Conservation (phyloP, 108 stramenopile genomes). For the Hondaea fermentalgiana region DNA sequence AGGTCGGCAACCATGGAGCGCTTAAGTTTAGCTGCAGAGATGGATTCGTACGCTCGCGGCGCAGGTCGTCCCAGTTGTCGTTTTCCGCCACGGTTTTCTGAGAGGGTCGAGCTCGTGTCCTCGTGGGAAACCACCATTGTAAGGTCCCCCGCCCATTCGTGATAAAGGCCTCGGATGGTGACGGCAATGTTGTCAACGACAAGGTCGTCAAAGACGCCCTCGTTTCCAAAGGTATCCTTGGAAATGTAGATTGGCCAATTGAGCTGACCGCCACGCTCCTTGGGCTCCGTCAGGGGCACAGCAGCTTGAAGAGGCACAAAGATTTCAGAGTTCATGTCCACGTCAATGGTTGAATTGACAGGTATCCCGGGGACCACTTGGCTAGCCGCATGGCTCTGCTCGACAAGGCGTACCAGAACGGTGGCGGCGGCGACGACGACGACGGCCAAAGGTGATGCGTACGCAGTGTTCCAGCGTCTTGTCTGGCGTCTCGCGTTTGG, state of each 20-base stretch:
- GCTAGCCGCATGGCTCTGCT: not conserved
- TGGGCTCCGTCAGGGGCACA: not conserved
- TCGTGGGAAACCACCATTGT: not conserved
- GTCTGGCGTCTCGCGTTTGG: too few species aligned
- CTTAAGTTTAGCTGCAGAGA: not conserved
- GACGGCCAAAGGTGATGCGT: too few species aligned
- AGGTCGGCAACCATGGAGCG: not conserved
- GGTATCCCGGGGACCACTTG: not conserved
- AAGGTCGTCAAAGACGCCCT: not conserved
- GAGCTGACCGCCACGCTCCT: not conserved
- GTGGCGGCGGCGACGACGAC: not conserved
- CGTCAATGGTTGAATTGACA: not conserved
- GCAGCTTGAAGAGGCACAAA: not conserved
- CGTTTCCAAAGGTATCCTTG: not conserved
- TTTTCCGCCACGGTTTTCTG: not conserved
- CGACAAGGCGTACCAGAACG: not conserved
- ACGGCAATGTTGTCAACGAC: not conserved
- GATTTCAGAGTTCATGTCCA: not conserved
- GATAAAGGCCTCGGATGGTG: not conserved
- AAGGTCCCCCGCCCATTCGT: not conserved
- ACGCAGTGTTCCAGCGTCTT: too few species aligned
- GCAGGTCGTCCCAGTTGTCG: not conserved
- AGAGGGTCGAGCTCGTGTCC: not conserved
- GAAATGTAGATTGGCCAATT: slow-evolving; percentile 12
- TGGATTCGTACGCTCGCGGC: not conserved